Conservation (phyloP, 2,329 filamentous ascomycete species). For the Paecilomyces niveus region DNA sequence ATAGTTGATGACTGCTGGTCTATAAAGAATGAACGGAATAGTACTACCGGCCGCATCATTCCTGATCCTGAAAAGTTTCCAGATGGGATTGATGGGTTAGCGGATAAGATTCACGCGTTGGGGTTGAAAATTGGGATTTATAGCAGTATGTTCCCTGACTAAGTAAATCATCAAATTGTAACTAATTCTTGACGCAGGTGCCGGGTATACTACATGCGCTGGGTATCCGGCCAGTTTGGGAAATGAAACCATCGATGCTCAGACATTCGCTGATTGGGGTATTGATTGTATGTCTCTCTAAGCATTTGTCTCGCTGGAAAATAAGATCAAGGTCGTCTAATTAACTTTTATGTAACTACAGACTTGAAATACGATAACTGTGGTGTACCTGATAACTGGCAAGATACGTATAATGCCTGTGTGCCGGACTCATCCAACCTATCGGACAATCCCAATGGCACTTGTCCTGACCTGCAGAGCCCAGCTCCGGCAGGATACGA, state of each 20-base stretch:
- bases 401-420: constrained; percentile 33
- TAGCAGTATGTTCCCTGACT: constrained; percentile 29
- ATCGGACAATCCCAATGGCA: constrained; percentile 34
- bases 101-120: constrained; percentile 47
- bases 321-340: neutral
- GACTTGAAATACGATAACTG: constrained; percentile 56
- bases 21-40: constrained; percentile 36
- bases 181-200: constrained; percentile 12
- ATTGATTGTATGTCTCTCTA: constrained; percentile 41
- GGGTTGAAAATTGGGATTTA: constrained; percentile 61
- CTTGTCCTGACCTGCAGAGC: constrained; percentile 27
- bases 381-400: constrained; percentile 31
- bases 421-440: constrained; percentile 30
- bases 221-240: constrained; percentile 52
- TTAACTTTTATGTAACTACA: constrained; percentile 8
- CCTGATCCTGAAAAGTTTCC: constrained; percentile 50
- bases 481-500: constrained; percentile 44
- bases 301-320: neutral
- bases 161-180: neutral
- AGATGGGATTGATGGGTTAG: constrained; percentile 49
- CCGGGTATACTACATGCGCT: constrained; percentile 43
- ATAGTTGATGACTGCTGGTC: constrained; percentile 57
- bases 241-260: constrained; percentile 52
- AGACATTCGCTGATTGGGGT: constrained; percentile 52
- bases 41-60: constrained; percentile 37